A percentile compares a stretch with the other conserved stretches of the same genome.
These are phyloP conservation scores for Penicillium dipodomyicola DNA, from an alignment of 495 filamentous ascomycete genomes.

Conservation along the genomic window DNA sequence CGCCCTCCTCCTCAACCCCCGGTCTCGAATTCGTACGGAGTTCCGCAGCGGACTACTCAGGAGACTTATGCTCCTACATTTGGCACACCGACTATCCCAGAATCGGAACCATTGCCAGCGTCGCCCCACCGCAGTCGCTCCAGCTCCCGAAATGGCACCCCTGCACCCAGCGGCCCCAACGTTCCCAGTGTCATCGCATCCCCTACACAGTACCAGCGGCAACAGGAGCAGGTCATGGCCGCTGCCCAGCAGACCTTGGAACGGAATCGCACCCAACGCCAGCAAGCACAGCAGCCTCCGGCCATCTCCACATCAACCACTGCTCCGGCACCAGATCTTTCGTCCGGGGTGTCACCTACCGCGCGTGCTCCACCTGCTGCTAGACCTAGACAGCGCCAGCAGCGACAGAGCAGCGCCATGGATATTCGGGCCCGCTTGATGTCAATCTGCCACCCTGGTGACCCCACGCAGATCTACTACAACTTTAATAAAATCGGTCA, in stretches of 20 bases:
- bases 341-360: slow-evolving; percentile 52
- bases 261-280: slow-evolving; percentile 67
- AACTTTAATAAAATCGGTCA: slow-evolving; percentile 95
- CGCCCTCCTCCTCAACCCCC: slow-evolving; percentile 55
- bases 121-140: slow-evolving; percentile 43
- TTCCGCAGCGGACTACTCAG: slow-evolving; percentile 22
- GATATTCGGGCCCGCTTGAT: slow-evolving; percentile 83
- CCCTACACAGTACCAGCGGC: slow-evolving; percentile 71
- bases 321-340: slow-evolving; percentile 25
- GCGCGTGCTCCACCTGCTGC: slow-evolving; percentile 58
- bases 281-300: slow-evolving; percentile 35
- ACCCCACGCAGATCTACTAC: slow-evolving; percentile 83
- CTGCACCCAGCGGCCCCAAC: slow-evolving; percentile 28
- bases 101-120: slow-evolving; percentile 58
- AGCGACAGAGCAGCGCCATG: slow-evolving; percentile 68
- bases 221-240: slow-evolving; percentile 76
- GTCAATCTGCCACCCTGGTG: slow-evolving; percentile 82
- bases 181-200: slow-evolving; percentile 35
- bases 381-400: slow-evolving; percentile 70
- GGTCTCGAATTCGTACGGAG: slow-evolving; percentile 25
- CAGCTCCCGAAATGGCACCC: slow-evolving; percentile 42
- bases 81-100: slow-evolving; percentile 38
- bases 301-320: slow-evolving; percentile 19
- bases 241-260: slow-evolving; percentile 69
- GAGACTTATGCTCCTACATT: slow-evolving; percentile 29